Conservation (phyloP, 2,329 filamentous ascomycete species). For the Lachnellula occidentalis region DNA sequence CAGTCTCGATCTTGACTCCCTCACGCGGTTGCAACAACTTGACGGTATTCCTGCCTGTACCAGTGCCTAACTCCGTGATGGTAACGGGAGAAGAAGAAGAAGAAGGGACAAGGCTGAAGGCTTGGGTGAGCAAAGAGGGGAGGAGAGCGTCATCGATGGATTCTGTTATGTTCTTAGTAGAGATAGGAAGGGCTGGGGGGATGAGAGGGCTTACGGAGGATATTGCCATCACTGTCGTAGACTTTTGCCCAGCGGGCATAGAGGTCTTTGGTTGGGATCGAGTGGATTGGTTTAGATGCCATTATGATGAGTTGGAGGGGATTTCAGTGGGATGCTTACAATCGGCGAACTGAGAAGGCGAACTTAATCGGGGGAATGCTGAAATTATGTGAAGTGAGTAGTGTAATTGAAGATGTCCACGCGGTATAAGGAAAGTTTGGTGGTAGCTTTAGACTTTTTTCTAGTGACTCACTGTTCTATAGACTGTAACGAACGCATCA, state of each 20-base stretch:
- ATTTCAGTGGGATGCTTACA: neutral
- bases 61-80: constrained; percentile 53
- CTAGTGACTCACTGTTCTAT: too few relatives aligned
- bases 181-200: neutral
- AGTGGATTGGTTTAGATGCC: constrained; percentile 20
- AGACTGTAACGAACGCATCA: too few relatives aligned
- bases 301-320: constrained; percentile 1
- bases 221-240: constrained; percentile 63
- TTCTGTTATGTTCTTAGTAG: constrained; percentile 28
- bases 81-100: neutral
- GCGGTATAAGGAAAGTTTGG: neutral
- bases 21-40: constrained; percentile 37
- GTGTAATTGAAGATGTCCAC: neutral
- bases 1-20: constrained; percentile 14
- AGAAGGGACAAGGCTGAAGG: constrained; percentile 34
- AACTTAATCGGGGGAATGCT: neutral
- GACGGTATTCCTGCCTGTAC: constrained; percentile 58
- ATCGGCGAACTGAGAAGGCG: too few relatives aligned
- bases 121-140: constrained; percentile 41
- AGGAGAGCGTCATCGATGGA: constrained; percentile 56
- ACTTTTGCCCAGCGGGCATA: constrained; percentile 46
- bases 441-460: neutral
- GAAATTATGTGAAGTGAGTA: neutral
- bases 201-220: constrained; percentile 39
- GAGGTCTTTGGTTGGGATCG: constrained; percentile 37